These are phyloP conservation scores for Plectosphaerella cucumerina DNA, from an alignment of 2,329 filamentous ascomycete genomes.

Conservation along the genomic window DNA sequence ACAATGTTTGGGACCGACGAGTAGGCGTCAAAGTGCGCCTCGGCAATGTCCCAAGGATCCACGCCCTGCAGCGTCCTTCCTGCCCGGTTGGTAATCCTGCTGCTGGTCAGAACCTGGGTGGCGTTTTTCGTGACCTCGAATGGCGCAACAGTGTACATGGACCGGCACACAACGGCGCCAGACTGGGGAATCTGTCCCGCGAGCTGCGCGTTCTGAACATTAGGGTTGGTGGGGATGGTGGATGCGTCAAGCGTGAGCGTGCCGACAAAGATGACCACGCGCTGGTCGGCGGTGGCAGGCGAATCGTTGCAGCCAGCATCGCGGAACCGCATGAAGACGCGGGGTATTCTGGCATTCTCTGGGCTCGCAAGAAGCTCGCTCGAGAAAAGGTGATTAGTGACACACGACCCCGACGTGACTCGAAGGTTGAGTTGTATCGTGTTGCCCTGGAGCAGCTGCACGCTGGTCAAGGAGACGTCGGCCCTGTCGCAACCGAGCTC, in stretches of 20 bases:
- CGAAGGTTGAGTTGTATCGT: slow-evolving; percentile 23
- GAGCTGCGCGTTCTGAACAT: slow-evolving; percentile 9
- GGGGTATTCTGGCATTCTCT: slow-evolving; percentile 6
- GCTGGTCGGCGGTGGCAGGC: slow-evolving; percentile 11
- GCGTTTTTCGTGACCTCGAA: slow-evolving; percentile 19
- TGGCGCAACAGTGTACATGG: slow-evolving; percentile 16
- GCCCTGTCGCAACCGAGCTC: slow-evolving; percentile 26
- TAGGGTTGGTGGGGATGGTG: slow-evolving; percentile 2
- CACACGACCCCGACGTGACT: slow-evolving; percentile 14
- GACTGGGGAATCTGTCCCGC: slow-evolving; percentile 16
- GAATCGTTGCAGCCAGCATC: slow-evolving; percentile 16
- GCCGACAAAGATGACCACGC: slow-evolving; percentile 19
- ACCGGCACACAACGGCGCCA: slow-evolving; percentile 21
- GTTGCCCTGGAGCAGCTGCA: slow-evolving; percentile 14
- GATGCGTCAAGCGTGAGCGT: slow-evolving; percentile 11
- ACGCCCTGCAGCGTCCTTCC: slow-evolving; percentile 14
- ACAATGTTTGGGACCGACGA: slow-evolving; percentile 6
- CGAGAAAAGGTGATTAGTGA: slow-evolving; percentile 14
- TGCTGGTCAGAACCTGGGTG: slow-evolving; percentile 12
- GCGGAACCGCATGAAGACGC: slow-evolving; percentile 16
- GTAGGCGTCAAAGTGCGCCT: slow-evolving; percentile 18
- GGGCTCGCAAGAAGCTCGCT: slow-evolving; percentile 8
- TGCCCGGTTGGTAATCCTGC: neutral
- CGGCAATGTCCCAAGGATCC: slow-evolving; percentile 18
- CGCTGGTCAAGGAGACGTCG: slow-evolving; percentile 16